Percentiles rank a stretch among this genome's conserved stretches.
Evolutionary conservation across 2,329 filamentous ascomycete genomes (phyloP).

Genomic region (Arachnomyces sp.): DNA sequence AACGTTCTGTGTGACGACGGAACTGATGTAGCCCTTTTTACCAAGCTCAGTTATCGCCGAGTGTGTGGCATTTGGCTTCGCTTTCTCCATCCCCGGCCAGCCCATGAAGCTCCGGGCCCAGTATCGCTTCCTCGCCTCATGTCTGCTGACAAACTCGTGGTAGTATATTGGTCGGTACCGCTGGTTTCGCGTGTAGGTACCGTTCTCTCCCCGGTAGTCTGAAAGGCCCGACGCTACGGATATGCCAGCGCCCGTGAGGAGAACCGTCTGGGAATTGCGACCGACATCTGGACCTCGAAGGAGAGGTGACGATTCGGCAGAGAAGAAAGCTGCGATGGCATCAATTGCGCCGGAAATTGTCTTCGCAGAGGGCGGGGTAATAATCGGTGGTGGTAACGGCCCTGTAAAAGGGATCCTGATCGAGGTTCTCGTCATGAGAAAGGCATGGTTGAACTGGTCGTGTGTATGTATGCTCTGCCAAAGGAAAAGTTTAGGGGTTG

Average conservation of each 20-base stretch:
- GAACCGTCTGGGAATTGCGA: constrained; percentile 50
- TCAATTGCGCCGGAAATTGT: constrained; percentile 66
- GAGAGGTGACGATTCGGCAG: constrained; percentile 47
- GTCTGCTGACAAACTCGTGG: constrained; percentile 73
- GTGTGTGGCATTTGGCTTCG: constrained; percentile 74
- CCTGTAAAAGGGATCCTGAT: constrained; percentile 89
- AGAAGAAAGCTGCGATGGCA: constrained; percentile 71
- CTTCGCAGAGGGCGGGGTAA: constrained; percentile 65
- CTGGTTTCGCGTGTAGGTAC: constrained; percentile 89
- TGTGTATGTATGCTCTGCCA: too few species aligned
- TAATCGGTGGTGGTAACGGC: constrained; percentile 65
- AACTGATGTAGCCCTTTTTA: constrained; percentile 62
- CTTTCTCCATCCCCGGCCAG: constrained; percentile 73
- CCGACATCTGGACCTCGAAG: constrained; percentile 38
- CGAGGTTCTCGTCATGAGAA: constrained; percentile 59
- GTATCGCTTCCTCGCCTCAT: constrained; percentile 83
- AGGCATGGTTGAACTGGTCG: constrained; percentile 22
- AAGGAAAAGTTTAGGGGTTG: too few species aligned
- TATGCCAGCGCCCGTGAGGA: constrained; percentile 79
- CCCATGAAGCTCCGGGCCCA: constrained; percentile 94
- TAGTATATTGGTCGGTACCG: constrained; percentile 87
- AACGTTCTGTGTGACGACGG: constrained; percentile 90
- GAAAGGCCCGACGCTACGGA: constrained; percentile 88
- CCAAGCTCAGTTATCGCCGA: constrained; percentile 67
- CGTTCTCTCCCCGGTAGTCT: constrained; percentile 83